Percentiles rank a stretch among this genome's conserved stretches.
phyloP scores from a whole-genome alignment of 192 early-diverging fungal genomes.

The Haplosporangium gracile region DNA sequence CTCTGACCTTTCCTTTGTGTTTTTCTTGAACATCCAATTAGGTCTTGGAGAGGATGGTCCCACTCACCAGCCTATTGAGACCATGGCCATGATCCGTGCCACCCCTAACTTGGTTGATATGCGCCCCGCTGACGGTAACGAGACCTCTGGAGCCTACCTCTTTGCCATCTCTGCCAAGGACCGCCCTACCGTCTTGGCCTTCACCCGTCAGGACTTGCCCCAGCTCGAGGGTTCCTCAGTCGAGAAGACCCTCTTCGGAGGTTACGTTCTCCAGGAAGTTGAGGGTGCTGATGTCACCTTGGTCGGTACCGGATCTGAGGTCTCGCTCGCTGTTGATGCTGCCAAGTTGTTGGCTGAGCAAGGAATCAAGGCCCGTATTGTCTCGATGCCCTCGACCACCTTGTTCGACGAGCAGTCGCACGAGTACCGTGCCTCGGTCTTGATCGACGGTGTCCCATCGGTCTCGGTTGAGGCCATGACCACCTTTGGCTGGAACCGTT shows the following conservation, averaged over 20 bases:
- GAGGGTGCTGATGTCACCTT: constrained; percentile 77
- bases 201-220: constrained; percentile 96
- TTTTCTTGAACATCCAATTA: not conserved
- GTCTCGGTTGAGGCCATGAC: constrained; percentile 91
- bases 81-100: constrained; percentile 90
- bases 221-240: constrained; percentile 89
- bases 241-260: constrained; percentile 88
- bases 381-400: constrained; percentile 95
- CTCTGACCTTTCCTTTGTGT: constrained; percentile 1
- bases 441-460: constrained; percentile 84
- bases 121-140: constrained; percentile 97
- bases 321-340: constrained; percentile 90
- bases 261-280: constrained; percentile 82
- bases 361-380: constrained; percentile 80
- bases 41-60: constrained; percentile 95
- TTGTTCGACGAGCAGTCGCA: constrained; percentile 89
- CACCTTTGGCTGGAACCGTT: constrained; percentile 94
- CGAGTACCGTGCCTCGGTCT: constrained; percentile 86
- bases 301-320: constrained; percentile 95
- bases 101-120: constrained; percentile 91
- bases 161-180: constrained; percentile 81
- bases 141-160: constrained; percentile 91
- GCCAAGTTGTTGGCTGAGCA: constrained; percentile 80
- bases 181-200: constrained; percentile 89
- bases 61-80: constrained; percentile 99